phyloP scores from a whole-genome alignment of 2,329 filamentous ascomycete genomes.

The Parastagonospora nodorum region DNA sequence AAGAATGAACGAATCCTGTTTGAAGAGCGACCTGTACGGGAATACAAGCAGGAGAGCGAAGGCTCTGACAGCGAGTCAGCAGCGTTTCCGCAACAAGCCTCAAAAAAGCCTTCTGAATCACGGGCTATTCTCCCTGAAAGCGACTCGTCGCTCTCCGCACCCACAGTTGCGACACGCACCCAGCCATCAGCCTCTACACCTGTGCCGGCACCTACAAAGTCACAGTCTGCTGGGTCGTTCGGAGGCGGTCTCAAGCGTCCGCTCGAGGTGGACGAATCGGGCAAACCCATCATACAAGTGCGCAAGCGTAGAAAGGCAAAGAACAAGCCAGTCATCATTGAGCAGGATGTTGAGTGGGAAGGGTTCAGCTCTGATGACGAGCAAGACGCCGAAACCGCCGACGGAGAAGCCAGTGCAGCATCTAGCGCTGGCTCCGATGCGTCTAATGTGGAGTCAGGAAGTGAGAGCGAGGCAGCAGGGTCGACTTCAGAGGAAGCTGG shows the following conservation, averaged over 20 bases:
- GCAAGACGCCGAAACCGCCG: conserved; percentile 30
- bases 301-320: conserved; percentile 69
- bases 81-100: neutral
- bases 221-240: conserved; percentile 36
- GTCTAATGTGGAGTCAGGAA: conserved; percentile 7
- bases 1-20: conserved; percentile 63
- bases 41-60: conserved; percentile 23
- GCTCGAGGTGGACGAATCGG: conserved; percentile 77
- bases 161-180: neutral
- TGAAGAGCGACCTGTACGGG: conserved; percentile 39
- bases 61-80: conserved; percentile 29
- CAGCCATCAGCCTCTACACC: neutral
- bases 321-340: conserved; percentile 43
- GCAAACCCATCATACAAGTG: conserved; percentile 81
- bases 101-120: neutral
- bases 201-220: conserved; percentile 1
- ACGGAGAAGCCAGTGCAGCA: conserved; percentile 8
- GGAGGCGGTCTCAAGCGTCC: conserved; percentile 88
- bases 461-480: conserved; percentile 14
- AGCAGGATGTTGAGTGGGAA: conserved; percentile 62
- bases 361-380: conserved; percentile 63
- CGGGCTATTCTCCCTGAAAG: conserved; percentile 15
- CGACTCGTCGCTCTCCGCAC: conserved; percentile 19
- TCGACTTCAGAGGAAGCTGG: conserved; percentile 28
- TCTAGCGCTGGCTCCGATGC: conserved; percentile 13